These are phyloP conservation scores for Anthracocystis walkeri DNA, from an alignment of 1,284 basidiomycete genomes.

Conservation along the genomic window DNA sequence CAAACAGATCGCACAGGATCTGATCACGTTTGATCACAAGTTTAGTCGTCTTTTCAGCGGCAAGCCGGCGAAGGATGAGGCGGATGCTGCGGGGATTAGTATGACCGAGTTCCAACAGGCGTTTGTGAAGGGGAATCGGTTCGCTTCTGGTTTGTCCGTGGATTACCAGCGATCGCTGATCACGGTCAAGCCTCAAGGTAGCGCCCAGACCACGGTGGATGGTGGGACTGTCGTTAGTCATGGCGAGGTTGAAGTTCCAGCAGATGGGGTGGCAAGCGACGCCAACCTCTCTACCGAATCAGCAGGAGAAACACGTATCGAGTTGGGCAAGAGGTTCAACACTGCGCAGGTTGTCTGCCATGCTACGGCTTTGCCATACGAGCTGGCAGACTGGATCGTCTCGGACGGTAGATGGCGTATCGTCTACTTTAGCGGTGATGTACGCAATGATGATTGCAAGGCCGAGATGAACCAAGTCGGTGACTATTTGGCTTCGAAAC, in stretches of 20 bases:
- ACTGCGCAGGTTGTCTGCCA: slow-evolving; percentile 28
- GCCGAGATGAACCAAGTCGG: slow-evolving; percentile 25
- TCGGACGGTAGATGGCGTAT: slow-evolving; percentile 35
- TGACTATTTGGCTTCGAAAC: slow-evolving; percentile 13
- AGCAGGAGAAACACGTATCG: slow-evolving; percentile 35
- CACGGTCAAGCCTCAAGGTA: slow-evolving; percentile 27
- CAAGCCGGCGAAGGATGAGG: slow-evolving; percentile 75
- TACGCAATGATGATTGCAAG: slow-evolving; percentile 14
- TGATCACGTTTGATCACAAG: slow-evolving; percentile 83
- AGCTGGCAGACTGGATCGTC: slow-evolving; percentile 41
- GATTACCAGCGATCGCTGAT: slow-evolving; percentile 36
- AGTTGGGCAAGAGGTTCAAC: slow-evolving; percentile 38
- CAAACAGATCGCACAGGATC: slow-evolving; percentile 74
- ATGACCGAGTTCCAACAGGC: slow-evolving; percentile 76
- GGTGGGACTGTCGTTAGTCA: slow-evolving; percentile 18
- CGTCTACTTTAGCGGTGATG: slow-evolving; percentile 41
- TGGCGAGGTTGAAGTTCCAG: slow-evolving; percentile 14
- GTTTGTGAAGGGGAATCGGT: slow-evolving; percentile 30
- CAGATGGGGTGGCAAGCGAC: slow-evolving; percentile 20
- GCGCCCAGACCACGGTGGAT: slow-evolving; percentile 24
- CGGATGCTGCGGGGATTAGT: slow-evolving; percentile 76
- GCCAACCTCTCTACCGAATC: slow-evolving; percentile 12
- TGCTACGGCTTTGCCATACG: slow-evolving; percentile 33
- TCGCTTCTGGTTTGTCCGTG: slow-evolving; percentile 33
- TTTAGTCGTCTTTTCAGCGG: slow-evolving; percentile 81